Evolutionary conservation across 2,329 filamentous ascomycete genomes (phyloP).

Genomic region (Teratosphaeriaceae sp.): DNA sequence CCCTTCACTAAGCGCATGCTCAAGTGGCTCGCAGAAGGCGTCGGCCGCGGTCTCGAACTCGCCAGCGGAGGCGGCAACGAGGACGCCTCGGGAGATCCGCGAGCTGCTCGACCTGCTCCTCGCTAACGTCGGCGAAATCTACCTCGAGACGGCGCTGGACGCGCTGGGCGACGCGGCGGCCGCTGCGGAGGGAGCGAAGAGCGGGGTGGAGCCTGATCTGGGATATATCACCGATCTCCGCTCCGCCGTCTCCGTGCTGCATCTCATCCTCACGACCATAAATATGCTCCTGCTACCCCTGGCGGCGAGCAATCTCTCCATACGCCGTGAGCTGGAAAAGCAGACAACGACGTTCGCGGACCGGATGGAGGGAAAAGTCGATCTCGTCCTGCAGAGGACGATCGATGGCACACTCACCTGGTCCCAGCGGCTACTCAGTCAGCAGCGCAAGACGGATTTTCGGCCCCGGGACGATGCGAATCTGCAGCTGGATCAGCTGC

Average conservation of each 20-base stretch:
- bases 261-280: slow-evolving; percentile 89
- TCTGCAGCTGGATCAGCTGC: slow-evolving; percentile 61
- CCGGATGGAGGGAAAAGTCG: slow-evolving; percentile 79
- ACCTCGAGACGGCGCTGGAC: slow-evolving; percentile 59
- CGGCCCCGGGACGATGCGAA: slow-evolving; percentile 73
- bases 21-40: slow-evolving; percentile 92
- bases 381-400: slow-evolving; percentile 60
- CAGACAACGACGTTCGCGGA: slow-evolving; percentile 66
- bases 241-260: slow-evolving; percentile 79
- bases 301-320: slow-evolving; percentile 81
- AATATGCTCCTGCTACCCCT: slow-evolving; percentile 84
- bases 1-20: slow-evolving; percentile 96
- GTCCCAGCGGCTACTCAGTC: slow-evolving; percentile 62
- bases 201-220: slow-evolving; percentile 82
- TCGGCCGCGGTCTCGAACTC: slow-evolving; percentile 85
- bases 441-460: slow-evolving; percentile 85
- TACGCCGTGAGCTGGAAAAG: slow-evolving; percentile 83
- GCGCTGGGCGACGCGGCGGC: slow-evolving; percentile 68
- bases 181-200: slow-evolving; percentile 64
- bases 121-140: slow-evolving; percentile 79
- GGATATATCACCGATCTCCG: slow-evolving; percentile 73
- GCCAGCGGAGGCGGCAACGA: slow-evolving; percentile 65
- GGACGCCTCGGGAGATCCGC: slow-evolving; percentile 88
- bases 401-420: slow-evolving; percentile 70
- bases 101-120: slow-evolving; percentile 77